A percentile compares a stretch with the other conserved stretches of the same genome.
These are phyloP conservation scores for Paraleonurus japonicus DNA, from an alignment of 257 asterid genomes.

Conservation along the genomic window DNA sequence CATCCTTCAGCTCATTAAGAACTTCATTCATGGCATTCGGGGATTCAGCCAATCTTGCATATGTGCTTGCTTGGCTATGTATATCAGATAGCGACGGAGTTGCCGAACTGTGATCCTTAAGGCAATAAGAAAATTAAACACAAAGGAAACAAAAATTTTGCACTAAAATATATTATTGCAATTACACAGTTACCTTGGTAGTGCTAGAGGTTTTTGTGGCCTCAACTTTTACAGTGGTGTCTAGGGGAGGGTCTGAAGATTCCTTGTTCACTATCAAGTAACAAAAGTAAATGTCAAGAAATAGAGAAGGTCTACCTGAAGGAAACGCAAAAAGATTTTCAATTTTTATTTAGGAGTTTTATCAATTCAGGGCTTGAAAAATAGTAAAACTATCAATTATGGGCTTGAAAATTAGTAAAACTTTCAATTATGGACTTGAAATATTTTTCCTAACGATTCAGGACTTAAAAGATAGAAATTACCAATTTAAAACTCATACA, in stretches of 20 bases:
- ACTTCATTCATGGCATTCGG: constrained; percentile 46
- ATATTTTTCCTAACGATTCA: no score
- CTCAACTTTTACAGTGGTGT: constrained; percentile 36
- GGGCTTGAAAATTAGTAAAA: no score
- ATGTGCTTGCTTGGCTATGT: constrained; percentile 65
- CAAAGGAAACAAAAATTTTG: not conserved
- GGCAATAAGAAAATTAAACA: constrained; percentile 12
- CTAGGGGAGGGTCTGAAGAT: constrained; percentile 27
- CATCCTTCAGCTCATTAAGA: constrained; percentile 70
- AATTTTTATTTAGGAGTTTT: no score
- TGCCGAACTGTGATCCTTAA: constrained; percentile 48
- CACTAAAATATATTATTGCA: not conserved
- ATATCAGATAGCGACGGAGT: constrained; percentile 40
- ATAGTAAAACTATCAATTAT: no score
- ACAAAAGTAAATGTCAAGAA: constrained; percentile 16
- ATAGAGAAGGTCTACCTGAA: not conserved
- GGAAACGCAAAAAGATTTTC: not conserved
- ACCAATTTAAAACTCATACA: no score
- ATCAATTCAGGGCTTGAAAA: no score
- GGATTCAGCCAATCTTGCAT: constrained; percentile 56
- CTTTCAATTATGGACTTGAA: no score
- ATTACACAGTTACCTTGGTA: constrained; percentile 45
- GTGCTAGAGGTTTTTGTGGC: constrained; percentile 26
- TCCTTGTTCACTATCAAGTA: constrained; percentile 35
- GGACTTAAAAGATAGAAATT: no score